phyloP scores from a whole-genome alignment of 129 eudicot genomes.

The Dittrichia graveolens region DNA sequence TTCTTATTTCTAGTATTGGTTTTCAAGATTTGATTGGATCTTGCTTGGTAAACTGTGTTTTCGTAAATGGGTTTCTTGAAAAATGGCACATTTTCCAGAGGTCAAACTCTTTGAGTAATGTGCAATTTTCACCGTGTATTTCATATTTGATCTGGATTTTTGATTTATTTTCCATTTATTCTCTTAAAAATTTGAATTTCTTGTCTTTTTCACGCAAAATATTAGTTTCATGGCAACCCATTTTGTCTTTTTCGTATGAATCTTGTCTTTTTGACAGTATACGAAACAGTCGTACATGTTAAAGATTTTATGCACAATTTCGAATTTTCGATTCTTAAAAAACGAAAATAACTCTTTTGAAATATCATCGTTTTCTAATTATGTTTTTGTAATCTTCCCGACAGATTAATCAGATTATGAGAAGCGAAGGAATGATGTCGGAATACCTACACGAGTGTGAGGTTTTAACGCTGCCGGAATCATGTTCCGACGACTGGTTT shows the following conservation, averaged over 20 bases:
- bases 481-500: conserved; percentile 48
- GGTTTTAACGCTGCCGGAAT: conserved; percentile 46
- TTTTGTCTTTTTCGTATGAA: background rate
- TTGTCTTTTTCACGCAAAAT: background rate
- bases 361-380: background rate
- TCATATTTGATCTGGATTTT: background rate
- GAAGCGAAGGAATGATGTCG: conserved; percentile 36
- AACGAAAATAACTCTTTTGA: background rate
- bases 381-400: conserved; percentile 24
- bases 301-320: background rate
- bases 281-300: background rate
- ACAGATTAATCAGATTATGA: conserved; percentile 50
- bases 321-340: background rate
- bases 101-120: conserved; percentile 35
- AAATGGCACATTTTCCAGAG: conserved; percentile 44
- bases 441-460: conserved; percentile 40
- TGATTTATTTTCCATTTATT: background rate
- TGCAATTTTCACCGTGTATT: conserved; percentile 21
- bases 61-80: conserved; percentile 26
- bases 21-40: conserved; percentile 29
- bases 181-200: background rate
- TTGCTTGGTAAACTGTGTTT: conserved; percentile 41
- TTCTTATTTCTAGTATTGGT: conserved; percentile 4
- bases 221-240: conserved; percentile 14
- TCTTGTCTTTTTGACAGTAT: background rate